Conservation (phyloP, 768 basidiomycete species). For the Punctularia strigosozonata region DNA sequence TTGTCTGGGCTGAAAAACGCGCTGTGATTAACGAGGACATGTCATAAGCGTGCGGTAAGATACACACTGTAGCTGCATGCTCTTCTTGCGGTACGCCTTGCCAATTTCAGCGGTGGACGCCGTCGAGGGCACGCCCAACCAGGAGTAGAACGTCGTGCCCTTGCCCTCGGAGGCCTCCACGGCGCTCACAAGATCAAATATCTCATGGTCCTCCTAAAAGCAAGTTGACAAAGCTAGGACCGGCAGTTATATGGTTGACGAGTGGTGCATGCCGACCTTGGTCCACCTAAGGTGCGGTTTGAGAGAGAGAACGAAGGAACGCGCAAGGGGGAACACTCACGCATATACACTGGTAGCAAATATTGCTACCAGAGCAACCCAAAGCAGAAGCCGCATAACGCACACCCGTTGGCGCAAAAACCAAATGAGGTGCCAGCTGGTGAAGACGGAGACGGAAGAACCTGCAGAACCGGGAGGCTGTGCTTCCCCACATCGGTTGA, state of each 20-base stretch:
- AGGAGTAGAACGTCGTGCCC: slow-evolving; percentile 93
- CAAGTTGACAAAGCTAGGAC: background rate
- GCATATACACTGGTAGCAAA: no score
- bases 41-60: slow-evolving; percentile 3
- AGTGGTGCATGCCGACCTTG: slow-evolving; percentile 33
- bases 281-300: slow-evolving; percentile 68
- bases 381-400: no score
- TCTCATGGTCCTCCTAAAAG: slow-evolving; percentile 82
- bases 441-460: no score
- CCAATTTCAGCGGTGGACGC: slow-evolving; percentile 70
- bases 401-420: no score
- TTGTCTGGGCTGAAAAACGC: slow-evolving; percentile 71
- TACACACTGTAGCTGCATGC: slow-evolving; percentile 79
- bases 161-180: slow-evolving; percentile 79
- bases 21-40: slow-evolving; percentile 3
- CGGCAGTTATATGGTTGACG: background rate
- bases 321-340: no score
- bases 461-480: no score
- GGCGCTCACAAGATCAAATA: slow-evolving; percentile 84
- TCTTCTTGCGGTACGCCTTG: slow-evolving; percentile 87
- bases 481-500: no score
- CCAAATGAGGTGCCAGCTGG: no score
- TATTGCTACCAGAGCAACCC: no score
- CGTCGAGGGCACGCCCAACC: slow-evolving; percentile 68
- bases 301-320: no score